Evolutionary conservation across 2,329 filamentous ascomycete species (phyloP).

Genomic region (Colletotrichum sp.): DNA sequence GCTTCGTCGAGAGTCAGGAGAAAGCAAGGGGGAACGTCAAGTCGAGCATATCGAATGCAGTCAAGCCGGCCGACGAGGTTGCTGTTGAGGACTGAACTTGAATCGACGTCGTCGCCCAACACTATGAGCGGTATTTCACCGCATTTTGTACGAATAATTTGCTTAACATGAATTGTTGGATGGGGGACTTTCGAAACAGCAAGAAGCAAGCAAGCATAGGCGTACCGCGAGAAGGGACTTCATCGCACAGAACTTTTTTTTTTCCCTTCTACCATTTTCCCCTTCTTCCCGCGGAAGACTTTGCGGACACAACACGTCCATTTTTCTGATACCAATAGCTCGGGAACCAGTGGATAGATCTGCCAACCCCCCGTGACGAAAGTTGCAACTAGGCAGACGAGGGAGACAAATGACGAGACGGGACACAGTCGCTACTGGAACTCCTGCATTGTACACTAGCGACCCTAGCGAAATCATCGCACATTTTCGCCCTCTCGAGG

Average conservation of each 20-base stretch:
- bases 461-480: not conserved
- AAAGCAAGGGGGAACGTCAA: slow-evolving; percentile 61
- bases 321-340: not conserved
- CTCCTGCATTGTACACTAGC: slow-evolving; percentile 2
- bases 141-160: slow-evolving; percentile 12
- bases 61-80: slow-evolving; percentile 39
- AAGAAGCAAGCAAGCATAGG: slow-evolving; percentile 19
- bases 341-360: not conserved
- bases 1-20: slow-evolving; percentile 66
- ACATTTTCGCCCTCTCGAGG: not conserved
- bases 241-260: not conserved
- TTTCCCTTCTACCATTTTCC: not conserved
- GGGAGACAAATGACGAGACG: not conserved
- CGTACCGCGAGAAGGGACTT: slow-evolving; percentile 6
- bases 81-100: slow-evolving; percentile 43
- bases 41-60: slow-evolving; percentile 31
- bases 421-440: slow-evolving; percentile 7
- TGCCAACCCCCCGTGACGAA: not conserved
- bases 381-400: too few species aligned
- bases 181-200: not conserved
- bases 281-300: not conserved
- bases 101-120: not conserved
- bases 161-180: not conserved
- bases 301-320: not conserved
- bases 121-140: not conserved